Evolutionary conservation across 2,329 filamentous ascomycete genomes (phyloP), one percentile per base, ranked within the genome.

Genomic region (Akanthomyces lecanii): DNA sequence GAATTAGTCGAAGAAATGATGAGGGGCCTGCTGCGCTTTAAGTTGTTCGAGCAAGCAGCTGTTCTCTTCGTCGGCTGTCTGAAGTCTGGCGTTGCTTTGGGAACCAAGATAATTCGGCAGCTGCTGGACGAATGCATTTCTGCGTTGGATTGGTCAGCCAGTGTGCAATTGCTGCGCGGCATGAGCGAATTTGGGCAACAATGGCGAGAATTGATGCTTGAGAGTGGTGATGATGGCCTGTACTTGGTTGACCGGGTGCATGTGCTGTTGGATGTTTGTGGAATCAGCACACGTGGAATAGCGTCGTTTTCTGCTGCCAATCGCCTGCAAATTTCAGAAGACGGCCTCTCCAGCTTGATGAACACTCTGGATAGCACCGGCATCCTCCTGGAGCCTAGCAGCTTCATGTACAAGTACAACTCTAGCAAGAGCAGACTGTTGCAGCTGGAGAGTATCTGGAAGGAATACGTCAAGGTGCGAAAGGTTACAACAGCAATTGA

Each of bases 1-100:
- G 66, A 71, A 2, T 67, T 84, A 5, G 73, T 81, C 11, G 77
- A 84, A 64, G 72, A 76, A 55, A 73, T 84, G 3, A 73, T 86
- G 28, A 68, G 74, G 45, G 80, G 81, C 1, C 74, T 85, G 57
- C 69, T 86, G 11, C 75, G 78, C 45, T 80, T 84, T 48, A 76
- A 74, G 63, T 73, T 78, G 45, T 72, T 80, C 36, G 74, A 75
- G 14, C 75, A 81, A 42, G 81, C 81, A 3, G 77, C 76, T 18
- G 68, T 69, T 3, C 72, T 82, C 14, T 76, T 82, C 45, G 68
- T 76, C 44, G 69, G 74, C 1, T 77, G 74, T 48, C 69, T 83
- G 47, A 67, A 71, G 48, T 69, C 74, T 16, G 73, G 73, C 4
- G 71, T 77, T 23, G 55, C 63, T 0, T 55, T 79, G 55, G 72